These are phyloP conservation scores for Globisporangium yorkense DNA, from an alignment of 352 stramenopile species.

Conservation along the genomic window DNA sequence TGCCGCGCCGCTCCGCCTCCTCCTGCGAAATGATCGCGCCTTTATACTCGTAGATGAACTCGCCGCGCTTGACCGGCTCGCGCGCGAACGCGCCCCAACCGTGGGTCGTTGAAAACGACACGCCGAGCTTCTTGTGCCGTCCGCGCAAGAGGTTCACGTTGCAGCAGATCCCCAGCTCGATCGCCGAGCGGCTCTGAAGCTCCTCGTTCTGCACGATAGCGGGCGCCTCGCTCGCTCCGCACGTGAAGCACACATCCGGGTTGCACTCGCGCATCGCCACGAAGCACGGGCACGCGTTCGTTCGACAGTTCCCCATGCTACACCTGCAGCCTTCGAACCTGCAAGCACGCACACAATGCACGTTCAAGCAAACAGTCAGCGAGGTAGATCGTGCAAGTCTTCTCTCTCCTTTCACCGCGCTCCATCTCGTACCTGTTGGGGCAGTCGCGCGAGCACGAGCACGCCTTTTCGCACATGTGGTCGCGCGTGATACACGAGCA, in stretches of 20 bases:
- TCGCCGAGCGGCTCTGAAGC: constrained; percentile 14
- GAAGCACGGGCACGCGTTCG: constrained; percentile 59
- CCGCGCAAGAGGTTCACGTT: constrained; percentile 63
- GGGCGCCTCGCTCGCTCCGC: constrained; percentile 49
- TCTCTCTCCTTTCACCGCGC: too few species aligned
- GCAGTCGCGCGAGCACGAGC: constrained; percentile 74
- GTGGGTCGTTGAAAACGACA: constrained; percentile 56
- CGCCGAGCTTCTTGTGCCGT: constrained; percentile 50
- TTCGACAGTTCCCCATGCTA: constrained; percentile 51
- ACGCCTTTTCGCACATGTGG: constrained; percentile 79
- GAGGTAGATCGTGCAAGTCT: background rate
- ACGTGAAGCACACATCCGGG: constrained; percentile 50
- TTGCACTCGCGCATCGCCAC: constrained; percentile 52
- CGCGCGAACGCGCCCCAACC: constrained; percentile 59
- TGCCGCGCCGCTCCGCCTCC: constrained; percentile 65
- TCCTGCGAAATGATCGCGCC: constrained; percentile 62
- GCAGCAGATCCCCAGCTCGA: constrained; percentile 57
- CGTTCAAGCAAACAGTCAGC: background rate
- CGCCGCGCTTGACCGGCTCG: constrained; percentile 51
- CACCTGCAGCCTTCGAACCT: constrained; percentile 53
- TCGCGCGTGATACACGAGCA: constrained; percentile 78
- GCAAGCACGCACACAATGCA: background rate
- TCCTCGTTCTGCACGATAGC: constrained; percentile 35
- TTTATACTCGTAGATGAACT: constrained; percentile 73
- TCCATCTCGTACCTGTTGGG: constrained; percentile 43